These are phyloP conservation scores for Saccharomycopsis sp. DNA, from an alignment of 805 yeast genomes.

Conservation along the genomic window DNA sequence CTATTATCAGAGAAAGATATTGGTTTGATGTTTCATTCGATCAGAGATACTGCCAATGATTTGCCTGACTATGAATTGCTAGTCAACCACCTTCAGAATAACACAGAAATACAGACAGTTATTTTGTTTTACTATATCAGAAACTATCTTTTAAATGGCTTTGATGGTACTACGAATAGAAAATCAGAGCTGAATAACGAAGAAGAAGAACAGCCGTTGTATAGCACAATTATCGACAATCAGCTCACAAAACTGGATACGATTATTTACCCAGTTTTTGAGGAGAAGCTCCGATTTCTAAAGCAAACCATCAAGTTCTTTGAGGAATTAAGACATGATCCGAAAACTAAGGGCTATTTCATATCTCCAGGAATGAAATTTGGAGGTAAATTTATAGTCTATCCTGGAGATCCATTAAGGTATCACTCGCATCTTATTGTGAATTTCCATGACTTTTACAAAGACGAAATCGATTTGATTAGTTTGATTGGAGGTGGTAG, in stretches of 20 bases:
- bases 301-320: constrained; percentile 19
- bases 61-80: constrained; percentile 17
- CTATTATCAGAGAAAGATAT: constrained; percentile 9
- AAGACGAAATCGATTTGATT: constrained; percentile 48
- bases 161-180: not conserved
- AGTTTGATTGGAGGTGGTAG: constrained; percentile 81
- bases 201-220: not conserved
- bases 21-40: constrained; percentile 13
- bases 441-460: constrained; percentile 37
- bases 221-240: not conserved
- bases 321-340: constrained; percentile 12
- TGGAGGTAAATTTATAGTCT: constrained; percentile 84
- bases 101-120: constrained; percentile 1
- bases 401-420: constrained; percentile 91
- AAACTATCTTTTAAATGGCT: constrained; percentile 4
- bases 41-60: constrained; percentile 2
- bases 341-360: constrained; percentile 35
- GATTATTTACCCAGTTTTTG: not conserved
- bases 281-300: constrained; percentile 13
- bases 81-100: constrained; percentile 7
- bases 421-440: constrained; percentile 85
- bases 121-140: constrained; percentile 2
- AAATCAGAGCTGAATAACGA: not conserved
- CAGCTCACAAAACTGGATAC: not conserved
- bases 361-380: constrained; percentile 83